These are phyloP conservation scores for Diversispora epigaea DNA, from an alignment of 192 early-diverging fungal genomes.

Conservation along the genomic window DNA sequence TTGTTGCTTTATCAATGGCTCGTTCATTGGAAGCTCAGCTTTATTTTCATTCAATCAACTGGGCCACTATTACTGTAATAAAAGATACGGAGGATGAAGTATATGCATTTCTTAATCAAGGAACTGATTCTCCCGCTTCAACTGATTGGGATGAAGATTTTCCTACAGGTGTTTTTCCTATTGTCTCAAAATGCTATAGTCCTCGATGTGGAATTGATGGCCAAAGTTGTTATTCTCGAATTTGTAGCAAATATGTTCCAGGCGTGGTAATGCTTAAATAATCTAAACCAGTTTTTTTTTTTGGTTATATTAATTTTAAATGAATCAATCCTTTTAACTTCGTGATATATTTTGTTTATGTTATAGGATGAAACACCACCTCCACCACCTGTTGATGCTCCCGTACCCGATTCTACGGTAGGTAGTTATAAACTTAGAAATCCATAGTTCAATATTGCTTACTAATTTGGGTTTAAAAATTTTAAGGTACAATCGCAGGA, in stretches of 20 bases:
- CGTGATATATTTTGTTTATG: not conserved
- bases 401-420: not conserved
- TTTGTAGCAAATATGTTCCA: constrained; percentile 31
- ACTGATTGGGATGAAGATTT: constrained; percentile 33
- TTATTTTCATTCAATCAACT: constrained; percentile 29
- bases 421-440: not conserved
- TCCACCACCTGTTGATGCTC: not conserved
- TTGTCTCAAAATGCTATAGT: constrained; percentile 29
- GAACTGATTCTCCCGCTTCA: not conserved
- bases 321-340: not conserved
- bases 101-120: constrained; percentile 22
- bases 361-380: constrained; percentile 3
- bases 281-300: not conserved
- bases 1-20: constrained; percentile 25
- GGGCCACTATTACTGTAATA: constrained; percentile 15
- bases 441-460: not conserved
- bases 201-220: constrained; percentile 26
- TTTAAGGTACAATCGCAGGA: not conserved
- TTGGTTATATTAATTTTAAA: not conserved
- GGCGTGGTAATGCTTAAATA: constrained; percentile 8
- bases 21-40: constrained; percentile 32
- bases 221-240: constrained; percentile 33
- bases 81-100: constrained; percentile 26
- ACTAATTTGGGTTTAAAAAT: not conserved
- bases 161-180: constrained; percentile 32